Conservation (phyloP, 1,284 basidiomycete genomes). For the Puccinia horiana region DNA sequence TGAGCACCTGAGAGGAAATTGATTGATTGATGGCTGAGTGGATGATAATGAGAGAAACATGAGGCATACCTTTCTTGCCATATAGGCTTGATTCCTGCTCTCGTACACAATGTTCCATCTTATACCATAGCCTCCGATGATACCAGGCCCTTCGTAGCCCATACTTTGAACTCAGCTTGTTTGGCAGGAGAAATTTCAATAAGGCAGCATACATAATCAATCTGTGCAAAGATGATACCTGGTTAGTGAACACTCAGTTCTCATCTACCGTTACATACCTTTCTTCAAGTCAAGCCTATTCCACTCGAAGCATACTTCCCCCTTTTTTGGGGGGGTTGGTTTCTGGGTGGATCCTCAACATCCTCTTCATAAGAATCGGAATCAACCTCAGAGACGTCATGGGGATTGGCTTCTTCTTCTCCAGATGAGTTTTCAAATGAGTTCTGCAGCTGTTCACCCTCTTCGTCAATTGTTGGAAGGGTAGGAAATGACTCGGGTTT, state of each 20-base stretch:
- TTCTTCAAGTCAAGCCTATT: background rate
- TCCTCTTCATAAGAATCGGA: background rate
- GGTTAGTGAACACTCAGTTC: too few relatives aligned
- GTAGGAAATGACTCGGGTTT: background rate
- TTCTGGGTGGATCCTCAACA: too few relatives aligned
- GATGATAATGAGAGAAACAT: too few relatives aligned
- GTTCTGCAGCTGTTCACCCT: background rate
- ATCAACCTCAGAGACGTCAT: background rate
- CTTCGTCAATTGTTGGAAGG: background rate
- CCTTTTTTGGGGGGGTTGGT: background rate
- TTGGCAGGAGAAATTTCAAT: background rate
- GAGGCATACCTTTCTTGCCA: background rate
- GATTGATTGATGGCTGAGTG: too few relatives aligned
- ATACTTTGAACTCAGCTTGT: background rate
- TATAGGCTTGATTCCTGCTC: background rate
- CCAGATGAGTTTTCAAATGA: background rate
- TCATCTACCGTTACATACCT: background rate
- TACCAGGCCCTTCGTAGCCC: background rate
- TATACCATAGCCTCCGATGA: slow-evolving; percentile 15
- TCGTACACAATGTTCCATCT: slow-evolving; percentile 3
- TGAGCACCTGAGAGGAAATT: too few relatives aligned
- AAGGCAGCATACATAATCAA: background rate
- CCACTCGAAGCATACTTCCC: background rate
- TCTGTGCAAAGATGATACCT: background rate
- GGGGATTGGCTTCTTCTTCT: background rate